Base-by-base conservation (phyloP, 495 filamentous ascomycete genomes). In the Podospora australis region DNA sequence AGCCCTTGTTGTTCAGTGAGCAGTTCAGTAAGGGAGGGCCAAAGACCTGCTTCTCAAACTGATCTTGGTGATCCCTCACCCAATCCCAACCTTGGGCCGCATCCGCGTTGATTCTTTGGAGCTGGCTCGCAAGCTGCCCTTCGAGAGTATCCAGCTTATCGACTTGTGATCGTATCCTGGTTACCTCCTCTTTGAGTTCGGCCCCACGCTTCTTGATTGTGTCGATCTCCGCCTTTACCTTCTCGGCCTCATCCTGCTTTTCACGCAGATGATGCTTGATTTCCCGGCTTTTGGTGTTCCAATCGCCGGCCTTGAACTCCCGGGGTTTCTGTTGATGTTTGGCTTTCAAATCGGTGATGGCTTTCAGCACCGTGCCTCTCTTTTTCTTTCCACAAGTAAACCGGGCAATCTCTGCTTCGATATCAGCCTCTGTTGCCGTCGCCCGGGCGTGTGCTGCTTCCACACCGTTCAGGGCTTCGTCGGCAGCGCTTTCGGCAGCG, bases 21-120 rank as follows among this genome's bases (percentile, higher is more conserved):
- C 91, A 96, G 19, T 75, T 81, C 11, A 99, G 68, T 48, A 91
- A 75, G 0, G 92, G 81, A 14, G 92, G 92, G 0, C 88, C 90
- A 63, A 88, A 90, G 19, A 97, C 83, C 52, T 85, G 76, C 45
- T 84, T 79, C 60, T 90, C 78, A 48, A 97, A 96, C 21, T 74
- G 61, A 54, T 78, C 63, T 34, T 75, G 78, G 62, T 97, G 81
- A 2, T 80, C 60, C 52, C 83, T 73, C 47, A 96, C 67, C 87
- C 90, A 97, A 39, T 80, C 74, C 80, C 90, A 96, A 19, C 81
- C 84, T 55, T 60, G 73, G 9, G 71, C 68, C 2, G 84, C 80
- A 46, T 97, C 87, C 0, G 24, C 34, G 3, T 84, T 82, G 2
- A 71, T 1, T 6, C 54, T 62, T 29, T 65, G 67, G 8, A 96